Percentiles rank a stretch among this genome's conserved stretches.
These are phyloP conservation scores for Flaveria ramosissima DNA, from an alignment of 129 eudicot genomes.

Conservation along the genomic window DNA sequence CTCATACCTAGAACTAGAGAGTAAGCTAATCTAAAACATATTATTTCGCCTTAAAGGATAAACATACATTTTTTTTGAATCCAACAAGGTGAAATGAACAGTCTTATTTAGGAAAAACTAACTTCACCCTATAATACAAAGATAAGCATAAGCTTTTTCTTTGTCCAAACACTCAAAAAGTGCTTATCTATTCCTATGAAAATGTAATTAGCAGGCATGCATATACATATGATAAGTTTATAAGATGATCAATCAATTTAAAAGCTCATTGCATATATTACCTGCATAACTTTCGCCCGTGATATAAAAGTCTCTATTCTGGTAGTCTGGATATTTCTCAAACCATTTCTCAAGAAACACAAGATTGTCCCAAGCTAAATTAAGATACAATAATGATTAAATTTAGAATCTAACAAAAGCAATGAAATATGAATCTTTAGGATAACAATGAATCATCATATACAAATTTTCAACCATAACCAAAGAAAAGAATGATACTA, in stretches of 20 bases:
- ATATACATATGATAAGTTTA: background rate
- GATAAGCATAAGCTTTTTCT: background rate
- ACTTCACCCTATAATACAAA: background rate
- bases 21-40: no score
- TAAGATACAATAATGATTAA: conserved; percentile 14
- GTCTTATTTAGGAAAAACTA: background rate
- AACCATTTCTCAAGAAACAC: conserved; percentile 69
- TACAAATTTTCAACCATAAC: no score
- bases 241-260: no score
- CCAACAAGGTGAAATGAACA: background rate
- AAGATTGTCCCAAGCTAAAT: conserved; percentile 69
- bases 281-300: conserved; percentile 92
- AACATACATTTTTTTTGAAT: background rate
- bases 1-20: no score
- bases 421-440: conserved; percentile 11
- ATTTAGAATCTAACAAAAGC: background rate
- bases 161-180: background rate
- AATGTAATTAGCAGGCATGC: background rate
- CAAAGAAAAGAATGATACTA: no score
- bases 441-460: background rate
- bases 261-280: conserved; percentile 18
- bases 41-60: no score
- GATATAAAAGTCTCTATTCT: conserved; percentile 59
- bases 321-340: conserved; percentile 60
- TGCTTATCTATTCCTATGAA: background rate